Evolutionary conservation across 805 yeast species (phyloP).

Genomic region (Nadsonia fulvescens): DNA sequence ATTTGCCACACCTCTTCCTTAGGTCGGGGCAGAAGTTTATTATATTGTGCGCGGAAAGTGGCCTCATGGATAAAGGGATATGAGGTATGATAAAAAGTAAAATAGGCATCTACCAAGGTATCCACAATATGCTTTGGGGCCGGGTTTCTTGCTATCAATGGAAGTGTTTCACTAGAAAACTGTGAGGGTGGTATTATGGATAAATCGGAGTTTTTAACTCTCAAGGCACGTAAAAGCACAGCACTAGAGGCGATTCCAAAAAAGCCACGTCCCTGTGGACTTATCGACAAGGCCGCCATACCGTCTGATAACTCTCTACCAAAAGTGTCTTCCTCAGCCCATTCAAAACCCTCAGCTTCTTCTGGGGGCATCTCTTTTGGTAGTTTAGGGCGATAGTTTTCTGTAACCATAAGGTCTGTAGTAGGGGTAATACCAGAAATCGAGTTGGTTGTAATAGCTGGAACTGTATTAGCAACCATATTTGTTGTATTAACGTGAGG

Average conservation of each 20-base stretch:
- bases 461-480: constrained; percentile 5
- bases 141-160: constrained; percentile 8
- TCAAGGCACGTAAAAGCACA: constrained; percentile 31
- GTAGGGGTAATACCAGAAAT: constrained; percentile 5
- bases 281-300: constrained; percentile 41
- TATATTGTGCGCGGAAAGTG: constrained; percentile 31
- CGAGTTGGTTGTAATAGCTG: constrained; percentile 1
- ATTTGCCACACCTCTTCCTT: constrained; percentile 33
- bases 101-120: constrained; percentile 31
- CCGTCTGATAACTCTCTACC: constrained; percentile 28
- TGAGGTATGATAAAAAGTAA: constrained; percentile 39
- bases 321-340: constrained; percentile 33
- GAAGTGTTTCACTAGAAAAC: constrained; percentile 1
- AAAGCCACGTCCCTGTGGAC: constrained; percentile 39
- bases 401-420: constrained; percentile 4
- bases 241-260: constrained; percentile 49
- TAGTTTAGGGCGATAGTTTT: constrained; percentile 14
- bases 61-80: constrained; percentile 43
- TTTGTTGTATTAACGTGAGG: constrained; percentile 2
- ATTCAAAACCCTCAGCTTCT: constrained; percentile 37
- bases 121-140: constrained; percentile 13
- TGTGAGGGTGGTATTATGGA: constrained; percentile 1
- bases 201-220: too few species aligned
- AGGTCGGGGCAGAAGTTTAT: constrained; percentile 24
- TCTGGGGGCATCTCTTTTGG: constrained; percentile 23